Base-by-base conservation (phyloP, 2,329 filamentous ascomycete species). In the Aspergillus spinulosporus region DNA sequence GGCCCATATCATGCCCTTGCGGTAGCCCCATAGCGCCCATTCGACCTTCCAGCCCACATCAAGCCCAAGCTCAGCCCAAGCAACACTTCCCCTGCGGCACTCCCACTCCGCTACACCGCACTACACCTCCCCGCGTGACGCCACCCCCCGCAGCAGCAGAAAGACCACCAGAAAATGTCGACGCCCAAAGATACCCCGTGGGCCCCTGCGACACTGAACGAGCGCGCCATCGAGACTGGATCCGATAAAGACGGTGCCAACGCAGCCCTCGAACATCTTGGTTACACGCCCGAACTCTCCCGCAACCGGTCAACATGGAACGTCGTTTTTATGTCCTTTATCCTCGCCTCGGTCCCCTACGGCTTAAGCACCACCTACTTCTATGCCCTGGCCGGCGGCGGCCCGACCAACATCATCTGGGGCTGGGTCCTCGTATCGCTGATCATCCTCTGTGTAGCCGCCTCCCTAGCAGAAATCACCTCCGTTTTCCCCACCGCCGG, bases 301-400 rank as follows among this genome's bases (percentile, higher is more conserved):
- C 62, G 62, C 39, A 64, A 64, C 31, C 62, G 62, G 5, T 64
- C 62, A 7, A 62, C 62, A 26, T 62, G 57, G 57, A 59, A 64
- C 39, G 62, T 63, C 5, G 62, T 62, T 14, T 64, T 64, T 36
- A 64, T 64, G 62, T 62, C 58, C 43, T 90, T 90, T 67, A 87
- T 90, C 63, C 82, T 90, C 52, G 87, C 88, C 47, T 87, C 87
- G 5, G 85, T 86, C 12, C 85, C 85, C 0, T 88, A 86, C 63
- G 87, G 87, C 37, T 76, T 89, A 32, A 83, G 79, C 26, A 89
- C 87, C 9, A 89, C 87, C 1, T 77, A 89, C 59, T 85, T 83
- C 72, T 87, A 88, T 68, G 84, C 84, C 28, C 78, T 90, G 28
- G 81, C 82, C 26, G 85, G 89, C 69, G 88, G 88, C 28, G 84